Conservation (phyloP, 306 rosid species). For the Acacia acuminata region DNA sequence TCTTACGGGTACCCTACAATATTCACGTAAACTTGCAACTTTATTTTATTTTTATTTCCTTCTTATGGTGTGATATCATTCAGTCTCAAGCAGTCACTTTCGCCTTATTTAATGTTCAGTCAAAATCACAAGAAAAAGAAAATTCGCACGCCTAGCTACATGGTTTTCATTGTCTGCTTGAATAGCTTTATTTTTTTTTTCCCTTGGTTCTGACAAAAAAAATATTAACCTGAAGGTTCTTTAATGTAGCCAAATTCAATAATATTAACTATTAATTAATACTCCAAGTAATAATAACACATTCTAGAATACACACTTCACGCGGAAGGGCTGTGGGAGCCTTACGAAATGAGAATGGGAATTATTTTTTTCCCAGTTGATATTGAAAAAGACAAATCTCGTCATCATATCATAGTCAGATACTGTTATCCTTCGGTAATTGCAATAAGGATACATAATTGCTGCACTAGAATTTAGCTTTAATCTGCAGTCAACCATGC, state of each 20-base stretch:
- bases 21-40: slow-evolving; percentile 30
- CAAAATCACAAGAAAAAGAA: slow-evolving; percentile 38
- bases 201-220: slow-evolving; percentile 11
- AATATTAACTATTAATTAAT: background rate
- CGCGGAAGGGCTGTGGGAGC: slow-evolving; percentile 29
- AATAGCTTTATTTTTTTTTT: slow-evolving; percentile 12
- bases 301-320: slow-evolving; percentile 24
- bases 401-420: slow-evolving; percentile 44
- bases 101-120: slow-evolving; percentile 46
- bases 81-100: slow-evolving; percentile 33
- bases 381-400: slow-evolving; percentile 24
- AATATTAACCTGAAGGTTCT: background rate
- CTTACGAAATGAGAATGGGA: slow-evolving; percentile 23
- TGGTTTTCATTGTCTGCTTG: slow-evolving; percentile 31
- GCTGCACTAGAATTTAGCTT: slow-evolving; percentile 41
- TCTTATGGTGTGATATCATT: slow-evolving; percentile 26
- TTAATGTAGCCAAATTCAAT: background rate
- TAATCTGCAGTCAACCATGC: slow-evolving; percentile 50
- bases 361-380: background rate
- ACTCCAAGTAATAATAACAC: background rate
- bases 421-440: slow-evolving; percentile 42
- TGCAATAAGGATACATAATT: slow-evolving; percentile 47
- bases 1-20: slow-evolving; percentile 25
- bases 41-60: background rate
- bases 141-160: slow-evolving; percentile 16